Percentiles rank a stretch among this genome's conserved stretches.
Conservation (phyloP, 2,329 filamentous ascomycete species). For the Purpureocillium takamizusanense region DNA sequence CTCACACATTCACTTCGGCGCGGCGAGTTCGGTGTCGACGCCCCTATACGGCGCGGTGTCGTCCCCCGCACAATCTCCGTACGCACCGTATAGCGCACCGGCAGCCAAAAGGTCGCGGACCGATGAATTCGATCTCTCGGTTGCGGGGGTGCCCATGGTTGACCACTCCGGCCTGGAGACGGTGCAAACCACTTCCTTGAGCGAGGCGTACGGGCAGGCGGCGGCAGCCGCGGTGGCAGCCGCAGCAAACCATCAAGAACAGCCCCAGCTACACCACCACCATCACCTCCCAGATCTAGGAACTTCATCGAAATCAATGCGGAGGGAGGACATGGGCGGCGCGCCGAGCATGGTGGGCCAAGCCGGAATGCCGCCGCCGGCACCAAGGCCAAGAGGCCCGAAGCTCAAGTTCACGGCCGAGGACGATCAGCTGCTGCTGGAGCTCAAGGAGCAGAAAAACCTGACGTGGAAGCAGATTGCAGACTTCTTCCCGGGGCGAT, state of each 20-base stretch:
- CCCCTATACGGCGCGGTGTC: conserved; percentile 43
- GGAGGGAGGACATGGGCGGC: conserved; percentile 49
- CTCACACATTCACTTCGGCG: conserved; percentile 43
- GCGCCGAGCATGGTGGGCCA: conserved; percentile 82
- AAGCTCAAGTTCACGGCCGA: conserved; percentile 93
- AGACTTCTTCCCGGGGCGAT: conserved; percentile 87
- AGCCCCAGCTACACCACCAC: conserved; percentile 55
- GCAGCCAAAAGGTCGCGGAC: conserved; percentile 45
- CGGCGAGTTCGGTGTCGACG: conserved; percentile 36
- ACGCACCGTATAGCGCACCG: conserved; percentile 18
- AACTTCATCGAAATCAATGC: conserved; percentile 58
- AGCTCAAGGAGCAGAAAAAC: conserved; percentile 89
- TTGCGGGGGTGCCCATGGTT: conserved; percentile 40
- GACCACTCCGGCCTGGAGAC: conserved; percentile 46
- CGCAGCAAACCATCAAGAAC: conserved; percentile 1
- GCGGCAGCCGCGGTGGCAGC: conserved; percentile 20
- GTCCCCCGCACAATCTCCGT: conserved; percentile 26
- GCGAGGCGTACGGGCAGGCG: conserved; percentile 40
- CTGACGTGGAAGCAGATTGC: conserved; percentile 97
- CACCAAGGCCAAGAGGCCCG: conserved; percentile 70
- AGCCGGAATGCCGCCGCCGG: conserved; percentile 77
- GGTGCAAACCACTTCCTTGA: conserved; percentile 44
- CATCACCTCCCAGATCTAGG: conserved; percentile 69
- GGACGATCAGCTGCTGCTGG: conserved; percentile 79
- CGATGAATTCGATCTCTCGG: conserved; percentile 50